Conservation (phyloP, 306 rosid species). For the Vigna trinervia region DNA sequence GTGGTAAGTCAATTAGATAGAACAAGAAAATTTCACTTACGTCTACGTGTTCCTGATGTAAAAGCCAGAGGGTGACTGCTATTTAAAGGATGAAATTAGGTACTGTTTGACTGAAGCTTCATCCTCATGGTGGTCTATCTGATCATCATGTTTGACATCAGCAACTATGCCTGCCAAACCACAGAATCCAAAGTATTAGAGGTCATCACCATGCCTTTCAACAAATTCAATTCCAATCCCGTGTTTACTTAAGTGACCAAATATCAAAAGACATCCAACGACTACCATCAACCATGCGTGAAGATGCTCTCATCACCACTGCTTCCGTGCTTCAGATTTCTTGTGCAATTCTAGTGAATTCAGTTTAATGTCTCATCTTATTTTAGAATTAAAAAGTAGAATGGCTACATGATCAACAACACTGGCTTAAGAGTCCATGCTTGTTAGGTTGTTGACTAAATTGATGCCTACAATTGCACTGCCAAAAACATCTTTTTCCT, state of each 20-base stretch:
- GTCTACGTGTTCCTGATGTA: constrained; percentile 55
- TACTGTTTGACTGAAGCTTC: constrained; percentile 73
- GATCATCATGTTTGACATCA: constrained; percentile 71
- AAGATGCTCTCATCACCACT: constrained; percentile 12
- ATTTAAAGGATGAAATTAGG: constrained; percentile 67
- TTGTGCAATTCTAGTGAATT: constrained; percentile 6
- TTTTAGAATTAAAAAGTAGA: constrained; percentile 20
- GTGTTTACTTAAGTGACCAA: neutral
- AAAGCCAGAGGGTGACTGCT: constrained; percentile 37
- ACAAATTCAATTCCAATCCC: neutral
- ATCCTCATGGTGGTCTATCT: constrained; percentile 61
- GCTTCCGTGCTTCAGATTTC: neutral
- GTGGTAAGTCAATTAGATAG: neutral
- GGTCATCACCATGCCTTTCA: neutral
- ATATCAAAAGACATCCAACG: constrained; percentile 3
- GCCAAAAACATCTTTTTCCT: neutral
- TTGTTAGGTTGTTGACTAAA: neutral
- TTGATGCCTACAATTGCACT: neutral
- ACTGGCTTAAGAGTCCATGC: neutral
- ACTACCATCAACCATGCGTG: constrained; percentile 10
- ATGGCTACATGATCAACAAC: neutral
- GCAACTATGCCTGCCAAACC: constrained; percentile 68
- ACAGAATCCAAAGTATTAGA: constrained; percentile 5
- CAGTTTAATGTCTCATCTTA: constrained; percentile 23
- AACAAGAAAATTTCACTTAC: constrained; percentile 48